Conservation (phyloP, 2,329 filamentous ascomycete genomes). For the Gremmenia infestans region DNA sequence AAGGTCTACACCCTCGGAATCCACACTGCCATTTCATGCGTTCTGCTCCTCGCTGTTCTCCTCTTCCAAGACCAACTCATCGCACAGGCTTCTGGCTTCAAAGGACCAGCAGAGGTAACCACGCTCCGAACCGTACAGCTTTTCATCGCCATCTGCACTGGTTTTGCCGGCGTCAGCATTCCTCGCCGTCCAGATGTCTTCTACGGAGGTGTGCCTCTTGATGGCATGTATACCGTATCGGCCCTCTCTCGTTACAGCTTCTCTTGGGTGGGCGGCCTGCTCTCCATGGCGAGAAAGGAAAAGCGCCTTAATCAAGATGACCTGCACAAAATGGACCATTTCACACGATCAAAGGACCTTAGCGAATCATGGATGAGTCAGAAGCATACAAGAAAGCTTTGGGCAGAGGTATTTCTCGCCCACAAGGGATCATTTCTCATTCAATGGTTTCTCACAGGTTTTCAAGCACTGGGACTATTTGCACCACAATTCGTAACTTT, state of each 20-base stretch:
- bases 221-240: constrained; percentile 57
- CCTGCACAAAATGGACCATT: constrained; percentile 55
- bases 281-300: constrained; percentile 51
- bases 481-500: constrained; percentile 66
- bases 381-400: constrained; percentile 47
- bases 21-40: constrained; percentile 44
- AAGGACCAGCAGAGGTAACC: constrained; percentile 31
- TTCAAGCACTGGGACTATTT: constrained; percentile 45
- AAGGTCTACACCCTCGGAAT: constrained; percentile 49
- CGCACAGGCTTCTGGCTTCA: constrained; percentile 23
- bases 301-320: constrained; percentile 57
- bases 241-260: constrained; percentile 60
- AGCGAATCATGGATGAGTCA: constrained; percentile 45
- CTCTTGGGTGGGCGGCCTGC: constrained; percentile 54
- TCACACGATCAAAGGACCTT: constrained; percentile 46
- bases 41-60: constrained; percentile 40
- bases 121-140: constrained; percentile 46
- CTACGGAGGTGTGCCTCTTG: constrained; percentile 52
- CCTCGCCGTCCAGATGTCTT: constrained; percentile 66
- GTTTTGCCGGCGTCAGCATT: constrained; percentile 47
- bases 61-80: constrained; percentile 42
- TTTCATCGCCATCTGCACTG: constrained; percentile 39
- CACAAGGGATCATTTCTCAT: constrained; percentile 51
- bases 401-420: constrained; percentile 53
- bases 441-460: constrained; percentile 52